Percentiles rank a stretch among this genome's conserved stretches.
phyloP scores from a whole-genome alignment of 1,284 basidiomycete genomes.

The Erythrobasidium hasegawianum region DNA sequence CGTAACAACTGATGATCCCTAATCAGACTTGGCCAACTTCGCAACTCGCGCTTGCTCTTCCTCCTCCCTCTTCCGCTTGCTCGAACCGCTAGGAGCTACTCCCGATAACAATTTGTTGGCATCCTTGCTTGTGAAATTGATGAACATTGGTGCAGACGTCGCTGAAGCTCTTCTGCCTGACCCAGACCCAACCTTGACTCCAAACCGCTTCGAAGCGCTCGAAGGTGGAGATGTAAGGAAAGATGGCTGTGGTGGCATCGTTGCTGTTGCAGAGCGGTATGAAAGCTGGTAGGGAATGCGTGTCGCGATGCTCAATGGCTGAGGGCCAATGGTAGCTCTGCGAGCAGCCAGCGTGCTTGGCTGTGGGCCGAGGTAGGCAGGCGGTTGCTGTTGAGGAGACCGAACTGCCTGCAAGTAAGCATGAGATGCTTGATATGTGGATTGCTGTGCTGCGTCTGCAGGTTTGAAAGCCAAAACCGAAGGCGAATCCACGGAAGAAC shows the following conservation, averaged over 20 bases:
- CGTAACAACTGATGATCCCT: background rate
- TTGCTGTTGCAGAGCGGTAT: background rate
- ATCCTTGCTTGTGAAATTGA: slow-evolving; percentile 45
- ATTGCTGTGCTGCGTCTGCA: background rate
- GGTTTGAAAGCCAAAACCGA: slow-evolving; percentile 8
- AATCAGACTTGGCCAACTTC: slow-evolving; percentile 14
- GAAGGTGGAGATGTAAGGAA: slow-evolving; percentile 1
- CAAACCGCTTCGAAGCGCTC: background rate
- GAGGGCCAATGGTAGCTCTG: slow-evolving; percentile 21
- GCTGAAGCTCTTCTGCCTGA: background rate
- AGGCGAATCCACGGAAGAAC: slow-evolving; percentile 26
- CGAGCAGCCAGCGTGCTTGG: slow-evolving; percentile 10
- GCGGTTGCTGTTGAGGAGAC: background rate
- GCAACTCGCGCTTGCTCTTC: slow-evolving; percentile 23
- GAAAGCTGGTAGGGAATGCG: background rate
- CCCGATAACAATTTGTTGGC: slow-evolving; percentile 41
- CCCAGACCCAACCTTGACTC: slow-evolving; percentile 8
- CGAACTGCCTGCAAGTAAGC: background rate
- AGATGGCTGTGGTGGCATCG: background rate
- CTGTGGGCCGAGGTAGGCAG: slow-evolving; percentile 12
- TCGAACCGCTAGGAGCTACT: slow-evolving; percentile 44
- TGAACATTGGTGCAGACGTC: slow-evolving; percentile 36
- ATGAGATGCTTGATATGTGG: background rate
- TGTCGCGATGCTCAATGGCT: background rate
- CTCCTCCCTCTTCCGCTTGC: slow-evolving; percentile 43